Evolutionary conservation across 441 rosid genomes (phyloP), one percentile per base, ranked within the genome.

Genomic region (Croton laevigatus): DNA sequence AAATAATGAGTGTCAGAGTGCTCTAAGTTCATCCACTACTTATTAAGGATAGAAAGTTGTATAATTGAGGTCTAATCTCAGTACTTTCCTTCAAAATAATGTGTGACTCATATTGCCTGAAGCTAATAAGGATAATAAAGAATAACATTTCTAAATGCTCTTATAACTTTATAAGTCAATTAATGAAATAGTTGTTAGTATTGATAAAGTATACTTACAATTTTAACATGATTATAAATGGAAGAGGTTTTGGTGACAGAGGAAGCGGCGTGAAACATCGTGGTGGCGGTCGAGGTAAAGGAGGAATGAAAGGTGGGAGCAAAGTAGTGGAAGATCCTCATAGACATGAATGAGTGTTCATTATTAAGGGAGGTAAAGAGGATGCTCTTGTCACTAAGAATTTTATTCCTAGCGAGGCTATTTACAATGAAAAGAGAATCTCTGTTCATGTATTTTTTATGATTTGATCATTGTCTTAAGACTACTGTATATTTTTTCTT

Each of bases 311-410:
- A 59, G 99, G 97, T 64, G 98, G 98, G 59, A 95, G 85, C 80
- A 93, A 61, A 79, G 99, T 95, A 59, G 70, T 95, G 7, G 88
- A 93, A 11, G 96, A 92, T 79, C 96, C 98, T 20, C 98, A 93
- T 79, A 85, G 97, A 77, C 99, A 95, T 59, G 95, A 78, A 6
- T 98, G 98, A 0, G 90, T 95, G 1, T 93, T 95, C 52, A 81
- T 95, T 78, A 96, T 92, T 6, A 95, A 90, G 85, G 98, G 98
- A 46, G 99, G 99, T 57, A 93, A 89, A 79, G 99, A 95, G 73
- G 99, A 95, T 73, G 99, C 96, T 17, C 91, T 93, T 75, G 97
- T 89, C 36, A 95, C 99, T 14, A 93, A 85, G 83, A 95, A 95
- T 74, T 72, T 95, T 72, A 98, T 91, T 12, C 94, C 98, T 54